Evolutionary conservation across 768 basidiomycete genomes (phyloP).

Genomic region (Leucocoprinus birnbaumii): DNA sequence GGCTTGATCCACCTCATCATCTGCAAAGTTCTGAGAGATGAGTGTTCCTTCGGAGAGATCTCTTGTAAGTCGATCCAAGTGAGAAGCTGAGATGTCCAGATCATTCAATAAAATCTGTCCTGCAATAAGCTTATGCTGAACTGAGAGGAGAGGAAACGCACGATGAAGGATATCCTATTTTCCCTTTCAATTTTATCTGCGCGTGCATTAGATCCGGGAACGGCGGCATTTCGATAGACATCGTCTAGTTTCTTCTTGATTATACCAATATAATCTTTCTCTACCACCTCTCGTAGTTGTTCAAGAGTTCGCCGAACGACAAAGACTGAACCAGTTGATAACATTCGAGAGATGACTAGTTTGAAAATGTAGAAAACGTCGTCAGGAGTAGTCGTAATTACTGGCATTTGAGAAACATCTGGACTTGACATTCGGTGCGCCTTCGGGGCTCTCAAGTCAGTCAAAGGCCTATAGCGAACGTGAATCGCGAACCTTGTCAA

Average conservation of each 20-base stretch:
- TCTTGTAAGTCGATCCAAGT: conserved; percentile 78
- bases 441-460: conserved; percentile 37
- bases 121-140: conserved; percentile 5
- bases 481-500: conserved; percentile 72
- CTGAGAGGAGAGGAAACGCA: conserved; percentile 35
- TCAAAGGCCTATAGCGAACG: background rate
- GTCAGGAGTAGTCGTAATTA: conserved; percentile 79
- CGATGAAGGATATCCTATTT: conserved; percentile 76
- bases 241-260: conserved; percentile 87
- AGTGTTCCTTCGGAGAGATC: conserved; percentile 55
- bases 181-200: conserved; percentile 82
- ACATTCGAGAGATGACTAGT: conserved; percentile 68
- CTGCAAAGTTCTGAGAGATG: conserved; percentile 67
- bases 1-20: conserved; percentile 49
- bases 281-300: conserved; percentile 71
- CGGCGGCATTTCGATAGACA: conserved; percentile 61
- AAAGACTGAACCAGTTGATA: conserved; percentile 70
- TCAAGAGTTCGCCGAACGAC: conserved; percentile 58
- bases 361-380: conserved; percentile 97
- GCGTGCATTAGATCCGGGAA: conserved; percentile 42
- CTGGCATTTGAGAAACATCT: conserved; percentile 62
- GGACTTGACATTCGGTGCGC: conserved; percentile 83
- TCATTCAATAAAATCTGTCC: conserved; percentile 86
- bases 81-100: conserved; percentile 86
- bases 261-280: conserved; percentile 77